A percentile compares a stretch with the other conserved stretches of the same genome.
phyloP scores from a whole-genome alignment of 192 early-diverging fungal genomes.

The Podila clonocystis region DNA sequence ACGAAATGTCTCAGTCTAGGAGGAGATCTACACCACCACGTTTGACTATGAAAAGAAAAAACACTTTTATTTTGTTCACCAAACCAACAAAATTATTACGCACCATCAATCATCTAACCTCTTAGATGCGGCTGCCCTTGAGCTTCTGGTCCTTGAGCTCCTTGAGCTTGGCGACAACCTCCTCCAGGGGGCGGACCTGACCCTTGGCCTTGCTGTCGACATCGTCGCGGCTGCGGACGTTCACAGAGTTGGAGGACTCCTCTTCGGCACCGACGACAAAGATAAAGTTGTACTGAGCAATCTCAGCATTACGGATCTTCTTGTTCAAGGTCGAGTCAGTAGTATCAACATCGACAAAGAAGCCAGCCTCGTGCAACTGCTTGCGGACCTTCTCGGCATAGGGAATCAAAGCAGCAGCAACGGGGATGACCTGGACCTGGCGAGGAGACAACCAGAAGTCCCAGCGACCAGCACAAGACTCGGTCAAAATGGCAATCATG shows the following conservation, averaged over 20 bases:
- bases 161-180: slow-evolving; percentile 74
- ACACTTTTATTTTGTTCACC: background rate
- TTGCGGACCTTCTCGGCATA: slow-evolving; percentile 86
- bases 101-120: background rate
- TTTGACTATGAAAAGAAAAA: background rate
- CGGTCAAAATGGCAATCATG: slow-evolving; percentile 94
- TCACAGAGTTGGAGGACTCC: slow-evolving; percentile 78
- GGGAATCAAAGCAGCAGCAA: slow-evolving; percentile 77
- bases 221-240: slow-evolving; percentile 91
- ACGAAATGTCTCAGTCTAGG: no score
- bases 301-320: slow-evolving; percentile 97
- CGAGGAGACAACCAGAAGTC: slow-evolving; percentile 95
- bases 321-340: slow-evolving; percentile 92
- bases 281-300: slow-evolving; percentile 97
- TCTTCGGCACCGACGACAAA: slow-evolving; percentile 94
- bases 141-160: slow-evolving; percentile 73
- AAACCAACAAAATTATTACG: background rate
- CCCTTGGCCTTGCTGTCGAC: slow-evolving; percentile 84
- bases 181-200: slow-evolving; percentile 77
- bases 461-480: slow-evolving; percentile 98
- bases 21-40: background rate
- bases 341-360: slow-evolving; percentile 89
- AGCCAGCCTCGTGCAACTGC: slow-evolving; percentile 74
- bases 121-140: slow-evolving; percentile 66
- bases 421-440: slow-evolving; percentile 91